These are phyloP conservation scores for Escallonia rubra DNA, from an alignment of 129 eudicot genomes.

Conservation along the genomic window DNA sequence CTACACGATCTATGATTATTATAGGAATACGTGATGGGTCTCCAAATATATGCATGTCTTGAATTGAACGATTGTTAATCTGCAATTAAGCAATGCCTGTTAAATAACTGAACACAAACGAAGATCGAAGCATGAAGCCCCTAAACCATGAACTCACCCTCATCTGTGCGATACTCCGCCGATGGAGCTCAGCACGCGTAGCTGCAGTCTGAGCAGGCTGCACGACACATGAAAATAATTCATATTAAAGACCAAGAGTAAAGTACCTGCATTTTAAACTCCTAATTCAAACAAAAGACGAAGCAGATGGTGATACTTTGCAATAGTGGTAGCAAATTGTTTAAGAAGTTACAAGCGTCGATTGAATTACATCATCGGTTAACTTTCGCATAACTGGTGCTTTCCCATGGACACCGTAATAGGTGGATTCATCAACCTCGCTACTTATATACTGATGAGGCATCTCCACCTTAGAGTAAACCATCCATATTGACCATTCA, in stretches of 20 bases:
- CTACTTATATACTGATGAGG: constrained; percentile 75
- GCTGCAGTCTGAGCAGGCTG: constrained; percentile 97
- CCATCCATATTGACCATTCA: constrained; percentile 99
- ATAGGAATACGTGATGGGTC: constrained; percentile 94
- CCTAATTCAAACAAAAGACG: neutral
- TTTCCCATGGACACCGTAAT: constrained; percentile 49
- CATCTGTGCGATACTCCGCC: constrained; percentile 98
- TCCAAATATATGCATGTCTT: constrained; percentile 89
- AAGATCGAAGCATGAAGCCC: constrained; percentile 13
- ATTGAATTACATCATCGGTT: constrained; percentile 71
- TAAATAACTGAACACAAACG: neutral
- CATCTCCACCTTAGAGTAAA: constrained; percentile 89
- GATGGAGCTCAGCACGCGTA: constrained; percentile 93
- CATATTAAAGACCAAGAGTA: neutral
- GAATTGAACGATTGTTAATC: constrained; percentile 89
- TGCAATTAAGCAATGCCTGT: constrained; percentile 29
- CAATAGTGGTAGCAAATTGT: constrained; percentile 3
- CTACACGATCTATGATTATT: constrained; percentile 76
- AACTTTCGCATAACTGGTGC: constrained; percentile 56
- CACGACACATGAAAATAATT: constrained; percentile 9
- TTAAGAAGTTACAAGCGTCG: constrained; percentile 9
- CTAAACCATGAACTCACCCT: constrained; percentile 49
- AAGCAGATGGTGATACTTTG: constrained; percentile 3
- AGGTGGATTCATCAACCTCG: constrained; percentile 50
- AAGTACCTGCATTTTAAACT: constrained; percentile 2